A percentile compares a stretch with the other conserved stretches of the same genome.
These are phyloP conservation scores for Phytopythium oedochilum DNA, from an alignment of 352 stramenopile species.

Conservation along the genomic window DNA sequence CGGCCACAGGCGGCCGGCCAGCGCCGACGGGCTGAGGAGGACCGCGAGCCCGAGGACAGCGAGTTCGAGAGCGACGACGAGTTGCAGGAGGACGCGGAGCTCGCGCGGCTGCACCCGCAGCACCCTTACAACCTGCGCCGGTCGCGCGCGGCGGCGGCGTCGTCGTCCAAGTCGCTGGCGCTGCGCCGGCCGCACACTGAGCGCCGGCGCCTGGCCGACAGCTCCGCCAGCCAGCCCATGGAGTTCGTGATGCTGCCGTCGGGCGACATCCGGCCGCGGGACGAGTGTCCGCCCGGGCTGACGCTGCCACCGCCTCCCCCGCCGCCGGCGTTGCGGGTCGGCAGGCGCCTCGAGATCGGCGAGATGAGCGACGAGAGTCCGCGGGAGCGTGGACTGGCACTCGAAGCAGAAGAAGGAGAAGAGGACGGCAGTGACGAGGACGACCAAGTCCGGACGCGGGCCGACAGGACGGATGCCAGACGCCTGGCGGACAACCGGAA, in stretches of 20 bases:
- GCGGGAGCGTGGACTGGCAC: background rate
- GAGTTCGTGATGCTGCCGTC: conserved; percentile 59
- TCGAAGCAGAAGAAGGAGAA: background rate
- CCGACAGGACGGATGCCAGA: conserved; percentile 5
- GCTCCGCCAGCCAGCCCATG: conserved; percentile 25
- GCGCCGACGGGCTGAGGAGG: background rate
- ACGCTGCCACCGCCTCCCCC: conserved; percentile 17
- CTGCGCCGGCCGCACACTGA: background rate
- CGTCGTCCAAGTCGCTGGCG: conserved; percentile 3
- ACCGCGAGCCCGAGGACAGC: background rate
- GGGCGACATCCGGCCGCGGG: conserved; percentile 50
- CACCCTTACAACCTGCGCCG: conserved; percentile 34
- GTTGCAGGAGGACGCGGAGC: conserved; percentile 12
- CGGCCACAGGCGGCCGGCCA: background rate
- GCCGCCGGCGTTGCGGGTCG: background rate
- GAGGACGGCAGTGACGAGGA: conserved; percentile 4
- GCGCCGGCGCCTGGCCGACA: conserved; percentile 1
- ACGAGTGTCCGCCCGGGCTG: conserved; percentile 51
- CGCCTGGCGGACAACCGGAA: background rate
- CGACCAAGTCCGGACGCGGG: conserved; percentile 1
- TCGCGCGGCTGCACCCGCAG: conserved; percentile 28
- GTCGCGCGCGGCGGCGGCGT: background rate
- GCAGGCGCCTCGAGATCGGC: background rate
- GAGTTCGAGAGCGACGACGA: conserved; percentile 8
- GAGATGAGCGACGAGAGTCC: background rate